Evolutionary conservation across 2,329 filamentous ascomycete genomes (phyloP), one percentile per base, ranked within the genome.

Genomic region (Hortaea sp.): DNA sequence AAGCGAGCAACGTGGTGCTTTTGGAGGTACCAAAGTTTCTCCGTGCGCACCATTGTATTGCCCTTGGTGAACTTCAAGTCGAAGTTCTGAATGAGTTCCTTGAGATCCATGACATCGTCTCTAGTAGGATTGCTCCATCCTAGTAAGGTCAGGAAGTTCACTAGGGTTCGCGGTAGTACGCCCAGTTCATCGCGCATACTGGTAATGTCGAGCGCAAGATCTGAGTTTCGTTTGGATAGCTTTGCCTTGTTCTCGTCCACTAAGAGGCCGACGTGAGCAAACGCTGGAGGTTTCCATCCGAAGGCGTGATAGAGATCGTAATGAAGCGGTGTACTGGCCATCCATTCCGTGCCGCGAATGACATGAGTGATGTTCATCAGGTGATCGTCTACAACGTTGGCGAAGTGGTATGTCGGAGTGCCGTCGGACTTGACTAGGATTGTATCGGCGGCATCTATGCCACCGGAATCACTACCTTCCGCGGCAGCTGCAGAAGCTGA

Each of bases 361-460:
- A 98, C 92, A 65, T 97, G 90, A 0, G 89, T 95, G 55, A 98
- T 94, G 49, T 86, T 71, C 92, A 98, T 98, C 49, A 84, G 73
- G 64, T 95, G 87, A 60, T 98, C 92, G 61, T 98, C 92, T 4
- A 98, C 83, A 6, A 98, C 90, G 60, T 97, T 98, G 4, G 92
- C 92, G 50, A 98, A 82, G 65, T 98, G 92, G 61, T 98, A 98
- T 0, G 94, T 98, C 0, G 92, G 92, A 53, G 85, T 85, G 0
- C 88, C 89, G 62, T 98, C 92, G 0, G 82, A 83, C 66, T 98
- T 98, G 49, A 95, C 71, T 37, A 98, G 72, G 50, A 98, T 85
- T 13, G 88, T 90, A 59, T 97, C 89, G 54, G 92, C 87, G 52
- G 74, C 82, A 27, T 75, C 73, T 7, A 67, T 59, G 30, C 68